A percentile compares a stretch with the other conserved stretches of the same genome.
phyloP scores from a whole-genome alignment of 192 early-diverging fungal genomes.

The Helicostylum pulchrum region DNA sequence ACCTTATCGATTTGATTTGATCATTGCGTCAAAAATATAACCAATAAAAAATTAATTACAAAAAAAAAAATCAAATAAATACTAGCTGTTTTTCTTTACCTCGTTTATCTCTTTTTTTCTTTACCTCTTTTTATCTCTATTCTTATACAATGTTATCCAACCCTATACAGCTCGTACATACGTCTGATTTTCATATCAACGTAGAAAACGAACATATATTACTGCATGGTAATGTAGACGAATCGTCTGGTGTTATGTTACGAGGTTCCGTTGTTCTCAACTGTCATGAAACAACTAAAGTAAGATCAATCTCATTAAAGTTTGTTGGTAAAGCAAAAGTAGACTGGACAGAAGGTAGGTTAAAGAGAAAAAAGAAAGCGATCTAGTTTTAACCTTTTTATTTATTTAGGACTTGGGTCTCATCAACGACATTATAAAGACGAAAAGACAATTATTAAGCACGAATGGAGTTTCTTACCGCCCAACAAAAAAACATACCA shows the following conservation, averaged over 20 bases:
- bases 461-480: constrained; percentile 57
- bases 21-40: too few species aligned
- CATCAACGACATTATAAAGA: constrained; percentile 31
- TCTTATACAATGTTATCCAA: background rate
- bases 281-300: constrained; percentile 46
- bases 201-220: constrained; percentile 33
- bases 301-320: constrained; percentile 47
- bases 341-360: constrained; percentile 41
- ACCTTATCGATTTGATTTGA: too few species aligned
- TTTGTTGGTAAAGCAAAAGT: constrained; percentile 55
- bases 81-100: too few species aligned
- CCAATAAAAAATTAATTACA: too few species aligned
- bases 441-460: constrained; percentile 45
- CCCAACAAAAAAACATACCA: constrained; percentile 37
- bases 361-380: background rate
- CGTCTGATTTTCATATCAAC: constrained; percentile 34
- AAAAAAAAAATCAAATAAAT: too few species aligned
- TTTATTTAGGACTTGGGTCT: constrained; percentile 19
- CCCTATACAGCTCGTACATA: constrained; percentile 29
- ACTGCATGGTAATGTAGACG: constrained; percentile 38
- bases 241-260: constrained; percentile 48
- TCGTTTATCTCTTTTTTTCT: too few species aligned
- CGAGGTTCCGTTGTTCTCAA: constrained; percentile 52
- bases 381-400: background rate
- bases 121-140: too few species aligned